Conservation (phyloP, 169 alveolate genomes). For the Theileria annulata region DNA sequence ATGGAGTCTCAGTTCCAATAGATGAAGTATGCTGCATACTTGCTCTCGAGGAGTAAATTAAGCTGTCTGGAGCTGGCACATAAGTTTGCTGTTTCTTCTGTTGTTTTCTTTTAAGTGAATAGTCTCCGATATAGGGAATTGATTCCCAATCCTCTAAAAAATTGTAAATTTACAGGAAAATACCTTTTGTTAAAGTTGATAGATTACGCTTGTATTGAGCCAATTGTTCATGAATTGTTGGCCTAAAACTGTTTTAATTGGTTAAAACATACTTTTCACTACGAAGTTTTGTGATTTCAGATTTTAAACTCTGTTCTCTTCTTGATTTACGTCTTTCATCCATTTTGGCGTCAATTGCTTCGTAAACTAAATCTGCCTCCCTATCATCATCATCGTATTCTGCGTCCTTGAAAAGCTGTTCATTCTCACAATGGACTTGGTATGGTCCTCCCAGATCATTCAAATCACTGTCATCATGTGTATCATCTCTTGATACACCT, state of each 20-base stretch:
- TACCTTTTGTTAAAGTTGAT: constrained; percentile 41
- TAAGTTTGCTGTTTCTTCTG: constrained; percentile 86
- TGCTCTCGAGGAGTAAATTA: constrained; percentile 70
- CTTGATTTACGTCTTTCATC: constrained; percentile 87
- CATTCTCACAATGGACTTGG: constrained; percentile 91
- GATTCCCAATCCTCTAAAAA: constrained; percentile 93
- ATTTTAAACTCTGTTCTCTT: constrained; percentile 86
- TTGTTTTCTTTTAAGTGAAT: constrained; percentile 73
- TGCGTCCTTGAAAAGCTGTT: constrained; percentile 79
- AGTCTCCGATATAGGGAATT: constrained; percentile 94
- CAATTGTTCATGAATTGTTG: constrained; percentile 69
- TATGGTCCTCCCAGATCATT: constrained; percentile 87
- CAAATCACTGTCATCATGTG: constrained; percentile 68
- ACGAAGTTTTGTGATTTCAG: constrained; percentile 83
- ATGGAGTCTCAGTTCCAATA: constrained; percentile 69
- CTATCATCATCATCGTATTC: constrained; percentile 92
- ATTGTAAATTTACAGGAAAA: constrained; percentile 66
- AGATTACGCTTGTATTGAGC: constrained; percentile 60
- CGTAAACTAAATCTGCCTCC: constrained; percentile 91
- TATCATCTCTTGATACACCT: constrained; percentile 96
- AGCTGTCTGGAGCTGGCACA: constrained; percentile 90
- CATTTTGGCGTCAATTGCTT: constrained; percentile 87
- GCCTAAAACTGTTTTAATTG: constrained; percentile 38
- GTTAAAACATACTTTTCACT: constrained; percentile 73
- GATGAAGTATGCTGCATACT: constrained; percentile 75